Evolutionary conservation across 1,139 yeast genomes (phyloP).

Genomic region (Nakaseomyces bracarensis): DNA sequence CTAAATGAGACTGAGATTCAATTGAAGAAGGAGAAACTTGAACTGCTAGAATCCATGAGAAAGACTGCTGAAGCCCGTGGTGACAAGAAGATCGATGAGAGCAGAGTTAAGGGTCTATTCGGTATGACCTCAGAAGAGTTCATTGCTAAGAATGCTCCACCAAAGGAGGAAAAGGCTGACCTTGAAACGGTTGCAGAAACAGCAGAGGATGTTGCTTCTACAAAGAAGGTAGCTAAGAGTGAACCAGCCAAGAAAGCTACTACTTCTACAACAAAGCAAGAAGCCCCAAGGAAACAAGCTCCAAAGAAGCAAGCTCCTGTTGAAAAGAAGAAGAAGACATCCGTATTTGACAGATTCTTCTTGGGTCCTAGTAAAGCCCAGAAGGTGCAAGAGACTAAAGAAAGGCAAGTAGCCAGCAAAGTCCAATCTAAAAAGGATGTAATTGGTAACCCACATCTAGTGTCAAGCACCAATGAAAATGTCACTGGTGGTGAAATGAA

Average conservation of each 20-base stretch:
- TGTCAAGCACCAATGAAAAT: conserved; percentile 4
- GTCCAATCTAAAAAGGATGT: conserved; percentile 2
- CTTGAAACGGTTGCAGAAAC: not conserved
- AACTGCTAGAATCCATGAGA: conserved; percentile 11
- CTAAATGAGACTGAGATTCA: conserved; percentile 20
- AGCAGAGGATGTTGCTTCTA: not conserved
- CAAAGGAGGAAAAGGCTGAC: conserved; percentile 5
- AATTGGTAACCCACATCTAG: conserved; percentile 3
- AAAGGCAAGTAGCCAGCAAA: not conserved
- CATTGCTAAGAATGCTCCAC: conserved; percentile 5
- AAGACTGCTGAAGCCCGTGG: conserved; percentile 18
- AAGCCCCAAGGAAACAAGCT: conserved; percentile 3
- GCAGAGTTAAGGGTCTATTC: conserved; percentile 23
- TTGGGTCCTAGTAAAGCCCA: conserved; percentile 5
- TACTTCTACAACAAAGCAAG: conserved; percentile 1
- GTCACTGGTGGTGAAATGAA: not conserved
- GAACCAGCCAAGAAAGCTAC: not conserved
- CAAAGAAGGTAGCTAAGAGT: not conserved
- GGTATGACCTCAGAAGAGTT: conserved; percentile 28
- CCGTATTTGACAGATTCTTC: conserved; percentile 10
- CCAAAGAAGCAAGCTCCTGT: not conserved
- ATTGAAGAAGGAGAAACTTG: conserved; percentile 15
- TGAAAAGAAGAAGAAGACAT: conserved; percentile 3
- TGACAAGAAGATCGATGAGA: conserved; percentile 25
- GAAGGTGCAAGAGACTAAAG: not conserved